These are phyloP conservation scores for Paragyromitra xinjiangensis DNA, from an alignment of 495 filamentous ascomycete genomes.

Conservation along the genomic window DNA sequence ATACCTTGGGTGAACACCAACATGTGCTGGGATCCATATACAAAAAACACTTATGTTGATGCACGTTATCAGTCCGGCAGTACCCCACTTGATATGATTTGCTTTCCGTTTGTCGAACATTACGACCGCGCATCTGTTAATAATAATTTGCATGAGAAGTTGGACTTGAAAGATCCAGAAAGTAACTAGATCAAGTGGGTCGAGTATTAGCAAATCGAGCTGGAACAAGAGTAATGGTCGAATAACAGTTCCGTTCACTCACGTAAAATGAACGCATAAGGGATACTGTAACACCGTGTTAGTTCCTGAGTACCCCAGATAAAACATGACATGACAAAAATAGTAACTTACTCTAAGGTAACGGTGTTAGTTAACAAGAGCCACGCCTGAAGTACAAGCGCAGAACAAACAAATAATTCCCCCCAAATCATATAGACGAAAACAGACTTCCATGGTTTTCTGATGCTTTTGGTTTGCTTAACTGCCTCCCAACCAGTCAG, in stretches of 20 bases:
- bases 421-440: conserved; percentile 61
- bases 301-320: neutral
- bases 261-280: conserved; percentile 19
- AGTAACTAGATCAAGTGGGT: conserved; percentile 30
- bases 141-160: conserved; percentile 62
- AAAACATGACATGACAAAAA: neutral
- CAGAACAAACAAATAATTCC: conserved; percentile 58
- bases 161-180: conserved; percentile 61
- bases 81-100: conserved; percentile 59
- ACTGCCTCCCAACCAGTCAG: conserved; percentile 59
- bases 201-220: neutral
- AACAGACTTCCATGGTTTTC: conserved; percentile 46
- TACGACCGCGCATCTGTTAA: conserved; percentile 62
- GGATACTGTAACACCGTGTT: conserved; percentile 15
- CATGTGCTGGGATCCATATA: conserved; percentile 63
- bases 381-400: conserved; percentile 57
- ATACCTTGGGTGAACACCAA: conserved; percentile 52
- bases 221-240: neutral
- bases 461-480: conserved; percentile 54
- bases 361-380: conserved; percentile 58
- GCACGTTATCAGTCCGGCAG: conserved; percentile 58
- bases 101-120: conserved; percentile 56
- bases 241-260: neutral
- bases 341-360: conserved; percentile 51
- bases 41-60: conserved; percentile 62